Evolutionary conservation across 208 protist genomes (phyloP).

Genomic region (Leishmania tropica): DNA sequence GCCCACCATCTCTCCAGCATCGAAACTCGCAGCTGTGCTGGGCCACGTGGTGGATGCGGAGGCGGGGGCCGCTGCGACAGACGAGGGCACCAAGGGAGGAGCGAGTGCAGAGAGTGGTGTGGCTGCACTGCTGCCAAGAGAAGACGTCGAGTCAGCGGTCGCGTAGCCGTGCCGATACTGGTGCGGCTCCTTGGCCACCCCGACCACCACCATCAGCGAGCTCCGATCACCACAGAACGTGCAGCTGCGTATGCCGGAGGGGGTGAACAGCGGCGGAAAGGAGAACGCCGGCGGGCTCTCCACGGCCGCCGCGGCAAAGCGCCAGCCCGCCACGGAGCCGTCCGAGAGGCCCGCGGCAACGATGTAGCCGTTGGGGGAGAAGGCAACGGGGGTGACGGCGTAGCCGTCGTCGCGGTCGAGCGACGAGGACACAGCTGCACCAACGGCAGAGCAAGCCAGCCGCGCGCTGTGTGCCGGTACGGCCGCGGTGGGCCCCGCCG

Average conservation of each 20-base stretch:
- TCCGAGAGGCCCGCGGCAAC: conserved; percentile 74
- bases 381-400: conserved; percentile 54
- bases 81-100: not conserved
- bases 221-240: conserved; percentile 72
- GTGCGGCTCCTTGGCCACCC: conserved; percentile 54
- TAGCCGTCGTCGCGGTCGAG: conserved; percentile 7
- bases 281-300: conserved; percentile 44
- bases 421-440: not conserved
- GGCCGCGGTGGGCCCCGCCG: not conserved
- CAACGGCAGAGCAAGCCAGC: not conserved
- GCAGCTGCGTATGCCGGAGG: conserved; percentile 44
- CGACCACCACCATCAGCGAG: conserved; percentile 64
- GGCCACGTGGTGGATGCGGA: not conserved
- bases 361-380: conserved; percentile 69
- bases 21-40: not conserved
- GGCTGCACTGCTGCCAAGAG: not conserved
- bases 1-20: conserved; percentile 29
- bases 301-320: conserved; percentile 46
- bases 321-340: conserved; percentile 73
- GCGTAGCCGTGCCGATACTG: not conserved
- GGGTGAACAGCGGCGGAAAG: conserved; percentile 44
- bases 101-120: not conserved
- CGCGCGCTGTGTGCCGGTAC: not conserved
- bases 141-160: not conserved
- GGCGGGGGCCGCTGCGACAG: not conserved